A percentile compares a stretch with the other conserved stretches of the same genome.
Evolutionary conservation across 768 basidiomycete genomes (phyloP).

Genomic region (Podaxis carcinomalis): DNA sequence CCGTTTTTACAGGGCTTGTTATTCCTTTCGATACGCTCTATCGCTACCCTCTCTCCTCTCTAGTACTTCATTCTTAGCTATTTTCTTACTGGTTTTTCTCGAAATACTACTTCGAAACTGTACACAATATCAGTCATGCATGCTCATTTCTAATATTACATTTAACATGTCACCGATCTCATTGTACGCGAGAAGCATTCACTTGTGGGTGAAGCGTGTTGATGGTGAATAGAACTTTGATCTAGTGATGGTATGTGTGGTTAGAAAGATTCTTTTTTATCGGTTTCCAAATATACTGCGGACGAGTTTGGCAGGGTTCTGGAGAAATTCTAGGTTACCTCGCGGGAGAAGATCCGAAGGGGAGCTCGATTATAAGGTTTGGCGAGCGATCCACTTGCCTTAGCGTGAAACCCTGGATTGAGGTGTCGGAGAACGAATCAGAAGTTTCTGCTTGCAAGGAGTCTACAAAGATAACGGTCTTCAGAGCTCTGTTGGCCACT

Average conservation of each 20-base stretch:
- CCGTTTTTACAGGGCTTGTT: background rate
- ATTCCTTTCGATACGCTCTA: background rate
- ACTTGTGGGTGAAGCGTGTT: too few species aligned
- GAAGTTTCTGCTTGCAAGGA: too few species aligned
- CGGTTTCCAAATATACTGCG: background rate
- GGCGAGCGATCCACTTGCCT: background rate
- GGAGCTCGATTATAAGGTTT: background rate
- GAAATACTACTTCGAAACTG: background rate
- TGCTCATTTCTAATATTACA: background rate
- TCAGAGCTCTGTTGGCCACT: too few species aligned
- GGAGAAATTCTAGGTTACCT: background rate
- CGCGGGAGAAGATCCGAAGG: background rate
- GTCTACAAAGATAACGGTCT: too few species aligned
- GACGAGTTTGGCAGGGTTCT: background rate
- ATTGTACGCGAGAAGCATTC: background rate
- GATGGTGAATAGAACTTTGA: too few species aligned
- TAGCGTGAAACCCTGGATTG: background rate
- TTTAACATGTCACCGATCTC: background rate
- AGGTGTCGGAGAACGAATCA: too few species aligned
- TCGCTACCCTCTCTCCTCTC: background rate
- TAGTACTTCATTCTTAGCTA: background rate
- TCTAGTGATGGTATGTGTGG: background rate
- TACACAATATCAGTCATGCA: background rate
- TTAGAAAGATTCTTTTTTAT: background rate
- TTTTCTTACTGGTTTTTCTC: background rate